Conservation (phyloP, 768 basidiomycete genomes). For the Auricularia auricula-judae region DNA sequence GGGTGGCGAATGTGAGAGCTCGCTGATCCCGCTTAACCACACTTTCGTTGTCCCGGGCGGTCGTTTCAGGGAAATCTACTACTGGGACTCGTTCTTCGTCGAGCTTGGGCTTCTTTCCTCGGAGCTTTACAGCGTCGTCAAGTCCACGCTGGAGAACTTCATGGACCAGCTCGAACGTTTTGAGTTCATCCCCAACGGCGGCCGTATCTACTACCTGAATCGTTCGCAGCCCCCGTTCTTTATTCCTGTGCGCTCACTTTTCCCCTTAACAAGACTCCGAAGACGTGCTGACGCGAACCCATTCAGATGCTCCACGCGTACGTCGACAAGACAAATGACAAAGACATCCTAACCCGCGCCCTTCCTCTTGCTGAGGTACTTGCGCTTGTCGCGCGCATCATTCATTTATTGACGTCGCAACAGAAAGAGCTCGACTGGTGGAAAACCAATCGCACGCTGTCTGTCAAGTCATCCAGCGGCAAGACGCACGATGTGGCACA, state of each 20-base stretch:
- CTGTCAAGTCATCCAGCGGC: slow-evolving; percentile 60
- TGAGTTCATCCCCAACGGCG: slow-evolving; percentile 93
- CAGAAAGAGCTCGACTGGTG: slow-evolving; percentile 82
- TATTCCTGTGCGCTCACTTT: slow-evolving; percentile 42
- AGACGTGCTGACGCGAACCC: not conserved
- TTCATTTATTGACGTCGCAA: not conserved
- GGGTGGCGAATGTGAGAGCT: slow-evolving; percentile 58
- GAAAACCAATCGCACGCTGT: slow-evolving; percentile 57
- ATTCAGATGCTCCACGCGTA: slow-evolving; percentile 83
- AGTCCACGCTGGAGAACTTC: slow-evolving; percentile 79
- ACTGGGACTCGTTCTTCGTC: slow-evolving; percentile 59
- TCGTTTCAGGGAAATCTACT: slow-evolving; percentile 78
- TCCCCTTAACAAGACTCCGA: not conserved
- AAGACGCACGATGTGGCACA: slow-evolving; percentile 53
- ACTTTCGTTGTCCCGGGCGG: slow-evolving; percentile 85
- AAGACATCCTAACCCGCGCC: slow-evolving; percentile 61
- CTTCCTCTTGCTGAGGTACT: slow-evolving; percentile 74
- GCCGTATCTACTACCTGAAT: slow-evolving; percentile 82
- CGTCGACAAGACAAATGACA: slow-evolving; percentile 59
- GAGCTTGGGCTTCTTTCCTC: slow-evolving; percentile 77
- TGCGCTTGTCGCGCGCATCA: not conserved
- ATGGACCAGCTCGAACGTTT: slow-evolving; percentile 82
- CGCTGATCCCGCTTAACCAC: slow-evolving; percentile 82
- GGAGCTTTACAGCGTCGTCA: slow-evolving; percentile 59
- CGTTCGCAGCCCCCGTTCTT: slow-evolving; percentile 92